Evolutionary conservation across 1,284 basidiomycete species (phyloP).

Genomic region (Entoloma clypeatum): DNA sequence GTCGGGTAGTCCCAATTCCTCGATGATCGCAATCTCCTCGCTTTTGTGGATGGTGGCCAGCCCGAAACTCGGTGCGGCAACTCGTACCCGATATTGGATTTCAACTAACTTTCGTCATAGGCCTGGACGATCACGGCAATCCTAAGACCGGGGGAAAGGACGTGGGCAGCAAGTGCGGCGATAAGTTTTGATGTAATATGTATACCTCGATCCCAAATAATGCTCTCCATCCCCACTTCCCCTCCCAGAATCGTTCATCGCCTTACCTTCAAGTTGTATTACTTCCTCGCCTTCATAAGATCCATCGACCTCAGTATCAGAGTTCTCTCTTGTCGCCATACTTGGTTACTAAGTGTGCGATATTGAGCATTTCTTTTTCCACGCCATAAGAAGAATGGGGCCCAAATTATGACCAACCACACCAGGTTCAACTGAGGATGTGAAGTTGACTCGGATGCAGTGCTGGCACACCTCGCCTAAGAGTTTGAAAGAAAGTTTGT

Average conservation of each 20-base stretch:
- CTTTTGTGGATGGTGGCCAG: constrained; percentile 7
- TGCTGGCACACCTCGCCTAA: too few species aligned
- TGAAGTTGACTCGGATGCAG: too few species aligned
- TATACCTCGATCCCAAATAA: not conserved
- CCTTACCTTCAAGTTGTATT: too few species aligned
- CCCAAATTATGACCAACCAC: too few species aligned
- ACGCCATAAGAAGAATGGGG: too few species aligned
- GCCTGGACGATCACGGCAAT: constrained; percentile 8
- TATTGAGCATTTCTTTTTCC: too few species aligned
- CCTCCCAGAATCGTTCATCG: not conserved
- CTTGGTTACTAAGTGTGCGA: too few species aligned
- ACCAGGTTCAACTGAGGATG: too few species aligned
- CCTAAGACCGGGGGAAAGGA: not conserved
- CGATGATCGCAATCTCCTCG: not conserved
- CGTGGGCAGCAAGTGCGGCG: too few species aligned
- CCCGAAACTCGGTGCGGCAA: constrained; percentile 9
- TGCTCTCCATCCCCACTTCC: constrained; percentile 3
- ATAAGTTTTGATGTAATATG: not conserved
- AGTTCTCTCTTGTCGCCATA: not conserved
- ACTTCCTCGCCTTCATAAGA: too few species aligned
- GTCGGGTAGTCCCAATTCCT: not conserved
- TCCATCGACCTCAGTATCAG: not conserved
- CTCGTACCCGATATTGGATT: constrained; percentile 11
- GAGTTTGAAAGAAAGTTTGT: too few species aligned
- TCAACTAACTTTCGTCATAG: constrained; percentile 11